Evolutionary conservation across 257 asterid species (phyloP).

Genomic region (Agastache rugosa): DNA sequence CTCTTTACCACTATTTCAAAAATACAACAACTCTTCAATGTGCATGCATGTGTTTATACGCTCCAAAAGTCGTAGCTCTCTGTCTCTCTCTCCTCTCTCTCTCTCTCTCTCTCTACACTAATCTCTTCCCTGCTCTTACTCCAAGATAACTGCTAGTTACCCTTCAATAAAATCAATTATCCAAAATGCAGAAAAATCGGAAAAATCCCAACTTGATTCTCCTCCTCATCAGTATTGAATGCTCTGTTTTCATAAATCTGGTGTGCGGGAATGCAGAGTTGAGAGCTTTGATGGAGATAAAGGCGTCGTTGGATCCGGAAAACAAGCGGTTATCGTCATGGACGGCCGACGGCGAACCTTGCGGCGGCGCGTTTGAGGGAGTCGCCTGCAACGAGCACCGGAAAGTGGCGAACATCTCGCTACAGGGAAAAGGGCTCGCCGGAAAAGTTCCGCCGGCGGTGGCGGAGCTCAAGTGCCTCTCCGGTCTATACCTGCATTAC

Average conservation of each 20-base stretch:
- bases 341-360: constrained; percentile 73
- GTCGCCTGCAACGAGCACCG: constrained; percentile 85
- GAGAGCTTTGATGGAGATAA: constrained; percentile 81
- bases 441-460: constrained; percentile 88
- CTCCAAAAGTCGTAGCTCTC: constrained; percentile 55
- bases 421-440: constrained; percentile 69
- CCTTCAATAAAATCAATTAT: not conserved
- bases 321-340: constrained; percentile 69
- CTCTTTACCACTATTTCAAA: not conserved
- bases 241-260: constrained; percentile 37
- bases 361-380: constrained; percentile 76
- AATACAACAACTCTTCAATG: constrained; percentile 38
- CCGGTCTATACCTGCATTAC: constrained; percentile 86
- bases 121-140: constrained; percentile 9
- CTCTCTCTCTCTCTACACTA: constrained; percentile 29
- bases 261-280: constrained; percentile 69
- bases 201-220: constrained; percentile 28
- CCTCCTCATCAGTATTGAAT: constrained; percentile 39
- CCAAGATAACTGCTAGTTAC: constrained; percentile 24
- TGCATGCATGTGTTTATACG: constrained; percentile 51
- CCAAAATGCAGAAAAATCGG: constrained; percentile 43
- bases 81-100: constrained; percentile 43
- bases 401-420: constrained; percentile 77
- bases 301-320: constrained; percentile 75
- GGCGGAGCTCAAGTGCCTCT: constrained; percentile 79